Evolutionary conservation across 2,329 filamentous ascomycete species (phyloP).

Genomic region (Aspergillus pseudoterreus): DNA sequence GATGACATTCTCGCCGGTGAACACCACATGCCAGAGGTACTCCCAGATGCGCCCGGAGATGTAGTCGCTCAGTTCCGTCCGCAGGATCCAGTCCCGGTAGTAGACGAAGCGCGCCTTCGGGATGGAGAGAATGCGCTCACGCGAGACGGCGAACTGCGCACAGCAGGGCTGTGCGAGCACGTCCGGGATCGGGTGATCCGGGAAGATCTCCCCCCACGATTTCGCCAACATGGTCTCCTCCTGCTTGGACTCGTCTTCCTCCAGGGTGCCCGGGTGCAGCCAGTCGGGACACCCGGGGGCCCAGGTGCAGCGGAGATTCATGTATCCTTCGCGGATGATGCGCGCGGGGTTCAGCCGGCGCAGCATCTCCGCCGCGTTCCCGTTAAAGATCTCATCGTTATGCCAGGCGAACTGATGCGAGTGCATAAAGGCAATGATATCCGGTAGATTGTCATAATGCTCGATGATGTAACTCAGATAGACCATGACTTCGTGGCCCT

Average conservation of each 20-base stretch:
- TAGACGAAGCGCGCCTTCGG: slow-evolving; percentile 53
- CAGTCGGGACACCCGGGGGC: slow-evolving; percentile 57
- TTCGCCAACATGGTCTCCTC: slow-evolving; percentile 46
- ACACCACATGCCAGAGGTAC: slow-evolving; percentile 63
- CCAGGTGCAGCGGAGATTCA: slow-evolving; percentile 59
- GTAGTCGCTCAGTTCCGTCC: slow-evolving; percentile 53
- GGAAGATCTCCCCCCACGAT: slow-evolving; percentile 49
- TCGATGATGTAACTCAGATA: slow-evolving; percentile 63
- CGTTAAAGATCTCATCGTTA: slow-evolving; percentile 53
- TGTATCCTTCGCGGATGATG: slow-evolving; percentile 53
- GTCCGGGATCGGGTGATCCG: slow-evolving; percentile 39
- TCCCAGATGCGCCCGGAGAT: slow-evolving; percentile 60
- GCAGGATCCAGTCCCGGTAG: slow-evolving; percentile 59
- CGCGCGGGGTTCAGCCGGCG: slow-evolving; percentile 49
- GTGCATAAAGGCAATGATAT: slow-evolving; percentile 60
- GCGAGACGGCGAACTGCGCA: slow-evolving; percentile 60
- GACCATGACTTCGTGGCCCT: slow-evolving; percentile 60
- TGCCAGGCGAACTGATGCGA: slow-evolving; percentile 57
- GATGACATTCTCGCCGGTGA: slow-evolving; percentile 46
- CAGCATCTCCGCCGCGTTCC: slow-evolving; percentile 50
- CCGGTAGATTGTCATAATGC: slow-evolving; percentile 56
- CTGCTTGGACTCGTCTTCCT: slow-evolving; percentile 41
- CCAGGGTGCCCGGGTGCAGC: slow-evolving; percentile 47
- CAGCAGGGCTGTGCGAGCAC: slow-evolving; percentile 61
- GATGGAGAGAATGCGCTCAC: slow-evolving; percentile 53